Percentiles rank a stretch among this genome's conserved stretches.
phyloP scores from a whole-genome alignment of 108 stramenopile species.

The Mediolabrus comicus region DNA sequence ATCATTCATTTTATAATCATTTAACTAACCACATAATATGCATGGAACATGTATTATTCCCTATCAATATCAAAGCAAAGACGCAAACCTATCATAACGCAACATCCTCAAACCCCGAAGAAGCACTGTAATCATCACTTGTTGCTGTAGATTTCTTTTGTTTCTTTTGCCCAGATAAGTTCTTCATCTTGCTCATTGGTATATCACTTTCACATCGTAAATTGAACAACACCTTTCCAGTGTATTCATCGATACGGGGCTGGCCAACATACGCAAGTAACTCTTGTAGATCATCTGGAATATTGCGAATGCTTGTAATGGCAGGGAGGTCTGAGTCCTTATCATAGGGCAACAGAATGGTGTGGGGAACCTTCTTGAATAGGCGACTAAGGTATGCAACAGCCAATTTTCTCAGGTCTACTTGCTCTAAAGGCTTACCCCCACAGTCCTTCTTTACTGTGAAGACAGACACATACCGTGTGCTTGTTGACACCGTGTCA shows the following conservation, averaged over 20 bases:
- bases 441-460: slow-evolving; percentile 45
- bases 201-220: slow-evolving; percentile 34
- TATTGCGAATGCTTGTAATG: slow-evolving; percentile 35
- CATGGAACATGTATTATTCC: neutral
- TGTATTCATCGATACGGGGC: slow-evolving; percentile 26
- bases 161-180: neutral
- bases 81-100: neutral
- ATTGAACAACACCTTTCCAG: slow-evolving; percentile 46
- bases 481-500: neutral
- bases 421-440: slow-evolving; percentile 27
- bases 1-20: neutral
- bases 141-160: neutral
- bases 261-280: slow-evolving; percentile 36
- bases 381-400: slow-evolving; percentile 33
- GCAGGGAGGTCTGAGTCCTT: slow-evolving; percentile 29
- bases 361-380: slow-evolving; percentile 41
- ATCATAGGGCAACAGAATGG: slow-evolving; percentile 36
- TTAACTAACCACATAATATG: neutral
- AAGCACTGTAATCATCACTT: neutral
- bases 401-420: slow-evolving; percentile 24
- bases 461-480: slow-evolving; percentile 39
- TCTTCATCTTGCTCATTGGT: slow-evolving; percentile 46
- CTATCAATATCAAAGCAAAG: neutral
- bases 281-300: slow-evolving; percentile 37
- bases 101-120: neutral